A percentile compares a stretch with the other conserved stretches of the same genome.
Conservation (phyloP, 2,329 filamentous ascomycete species). For the Xylaria sp. region DNA sequence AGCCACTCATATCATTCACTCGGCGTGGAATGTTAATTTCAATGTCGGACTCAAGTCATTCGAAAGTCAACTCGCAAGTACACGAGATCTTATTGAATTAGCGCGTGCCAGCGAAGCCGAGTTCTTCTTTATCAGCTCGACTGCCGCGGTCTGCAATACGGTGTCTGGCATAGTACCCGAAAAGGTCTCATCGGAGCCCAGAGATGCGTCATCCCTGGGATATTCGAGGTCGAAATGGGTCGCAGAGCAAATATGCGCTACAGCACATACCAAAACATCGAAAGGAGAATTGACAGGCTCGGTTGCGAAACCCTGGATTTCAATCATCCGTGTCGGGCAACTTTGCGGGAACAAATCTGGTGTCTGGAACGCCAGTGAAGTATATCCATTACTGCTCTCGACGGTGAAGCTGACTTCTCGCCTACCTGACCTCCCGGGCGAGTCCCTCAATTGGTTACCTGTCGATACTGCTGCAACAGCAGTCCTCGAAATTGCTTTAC, state of each 20-base stretch:
- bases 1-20: conserved; percentile 66
- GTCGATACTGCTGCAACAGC: conserved; percentile 57
- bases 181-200: conserved; percentile 53
- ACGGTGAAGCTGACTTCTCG: conserved; percentile 52
- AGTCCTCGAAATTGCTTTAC: conserved; percentile 53
- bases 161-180: conserved; percentile 53
- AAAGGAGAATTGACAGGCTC: neutral
- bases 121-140: conserved; percentile 47
- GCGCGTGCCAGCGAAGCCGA: conserved; percentile 42
- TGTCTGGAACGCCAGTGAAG: conserved; percentile 61
- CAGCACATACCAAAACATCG: conserved; percentile 47
- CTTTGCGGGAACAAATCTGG: conserved; percentile 56
- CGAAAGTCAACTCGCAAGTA: conserved; percentile 61
- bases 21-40: conserved; percentile 75
- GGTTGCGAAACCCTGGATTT: conserved; percentile 46
- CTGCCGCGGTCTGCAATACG: conserved; percentile 37
- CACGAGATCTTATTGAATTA: conserved; percentile 61
- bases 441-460: conserved; percentile 58
- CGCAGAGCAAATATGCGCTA: conserved; percentile 63
- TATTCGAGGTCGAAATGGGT: conserved; percentile 70
- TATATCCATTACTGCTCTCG: conserved; percentile 61
- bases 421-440: conserved; percentile 54
- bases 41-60: conserved; percentile 66
- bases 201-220: conserved; percentile 58
- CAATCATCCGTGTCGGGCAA: conserved; percentile 59